Evolutionary conservation across 2,329 filamentous ascomycete species (phyloP), one percentile per base, ranked within the genome.

Genomic region (Xylariaceae sp.): DNA sequence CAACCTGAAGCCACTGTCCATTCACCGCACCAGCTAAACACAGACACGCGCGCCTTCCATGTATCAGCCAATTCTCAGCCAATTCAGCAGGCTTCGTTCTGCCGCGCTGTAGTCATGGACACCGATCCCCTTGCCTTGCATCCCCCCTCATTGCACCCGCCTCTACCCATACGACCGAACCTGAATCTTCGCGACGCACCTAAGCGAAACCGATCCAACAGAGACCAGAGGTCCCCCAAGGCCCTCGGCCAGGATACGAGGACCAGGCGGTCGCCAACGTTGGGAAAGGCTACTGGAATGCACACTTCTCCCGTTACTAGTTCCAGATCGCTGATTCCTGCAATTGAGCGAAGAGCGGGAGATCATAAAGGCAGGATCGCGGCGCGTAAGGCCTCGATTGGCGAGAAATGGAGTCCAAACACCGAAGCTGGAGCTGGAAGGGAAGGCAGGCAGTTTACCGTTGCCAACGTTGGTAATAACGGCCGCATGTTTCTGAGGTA

Each of bases 401-500:
- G 75, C 11, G 78, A 79, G 51, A 82, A 76, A 64, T 75, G 73
- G 61, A 80, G 83, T 48, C 73, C 83, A 51, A 72, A 76, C n/a
- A 76, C 80, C 63, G 80, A 80, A 53, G 72, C 77, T 51, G 81
- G 83, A 43, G 81, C 76, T 49, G 79, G 81, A 33, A 79, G 85
- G 54, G 83, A 86, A 66, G 86, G 84, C 45, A 81, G 86, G 49
- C 84, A 89, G 63, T 92, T 93, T 67, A 85, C 87, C 2, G 89
- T 93, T 49, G 84, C 86, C 46, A 92, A 91, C 69, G 88, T 93
- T 54, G 88, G 88, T 19, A 89, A 90, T 66, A 90, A 91, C 71
- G 89, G 89, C 38, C 84, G 86, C 66, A 89, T 93, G 69, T 93
- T 90, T 70, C 69, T 93, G 60, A 88, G 87, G 87, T 92, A 83